Conservation (phyloP, 2,329 filamentous ascomycete genomes). For the Colletotrichum truncatum region DNA sequence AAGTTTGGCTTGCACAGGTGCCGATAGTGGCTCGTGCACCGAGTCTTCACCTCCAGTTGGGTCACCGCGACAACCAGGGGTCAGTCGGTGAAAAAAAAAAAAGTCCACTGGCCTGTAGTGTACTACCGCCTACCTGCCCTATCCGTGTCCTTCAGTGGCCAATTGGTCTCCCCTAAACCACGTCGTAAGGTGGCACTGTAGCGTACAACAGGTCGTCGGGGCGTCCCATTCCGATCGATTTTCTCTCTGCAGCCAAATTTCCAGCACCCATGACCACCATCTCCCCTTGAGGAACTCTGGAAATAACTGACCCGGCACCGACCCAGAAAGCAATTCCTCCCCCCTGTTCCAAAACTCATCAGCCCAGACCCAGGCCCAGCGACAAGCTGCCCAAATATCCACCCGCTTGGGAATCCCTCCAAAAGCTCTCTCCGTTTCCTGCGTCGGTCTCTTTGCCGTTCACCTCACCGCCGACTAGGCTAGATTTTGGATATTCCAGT, state of each 20-base stretch:
- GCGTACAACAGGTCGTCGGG: neutral
- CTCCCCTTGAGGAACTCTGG: neutral
- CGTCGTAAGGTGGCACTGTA: too few species aligned
- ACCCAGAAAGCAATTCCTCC: neutral
- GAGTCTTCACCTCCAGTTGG: neutral
- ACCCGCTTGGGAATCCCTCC: neutral
- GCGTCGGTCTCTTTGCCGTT: neutral
- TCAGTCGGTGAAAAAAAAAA: too few species aligned
- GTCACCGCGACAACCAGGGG: constrained; percentile 23
- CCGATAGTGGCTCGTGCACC: constrained; percentile 8
- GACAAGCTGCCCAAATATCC: neutral
- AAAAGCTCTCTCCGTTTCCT: neutral
- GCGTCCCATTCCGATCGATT: neutral
- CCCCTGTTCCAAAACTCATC: neutral
- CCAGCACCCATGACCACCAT: neutral
- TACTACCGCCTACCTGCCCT: neutral
- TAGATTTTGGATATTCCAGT: too few species aligned
- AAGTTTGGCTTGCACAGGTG: neutral
- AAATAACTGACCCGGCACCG: constrained; percentile 10
- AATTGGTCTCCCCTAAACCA: too few species aligned
- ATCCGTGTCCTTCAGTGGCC: neutral
- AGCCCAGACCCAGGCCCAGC: neutral
- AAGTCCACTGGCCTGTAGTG: neutral
- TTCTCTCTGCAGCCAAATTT: neutral
- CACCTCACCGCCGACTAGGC: too few species aligned